Conservation (phyloP, 768 basidiomycete species). For the Leccinum sublutescens region DNA sequence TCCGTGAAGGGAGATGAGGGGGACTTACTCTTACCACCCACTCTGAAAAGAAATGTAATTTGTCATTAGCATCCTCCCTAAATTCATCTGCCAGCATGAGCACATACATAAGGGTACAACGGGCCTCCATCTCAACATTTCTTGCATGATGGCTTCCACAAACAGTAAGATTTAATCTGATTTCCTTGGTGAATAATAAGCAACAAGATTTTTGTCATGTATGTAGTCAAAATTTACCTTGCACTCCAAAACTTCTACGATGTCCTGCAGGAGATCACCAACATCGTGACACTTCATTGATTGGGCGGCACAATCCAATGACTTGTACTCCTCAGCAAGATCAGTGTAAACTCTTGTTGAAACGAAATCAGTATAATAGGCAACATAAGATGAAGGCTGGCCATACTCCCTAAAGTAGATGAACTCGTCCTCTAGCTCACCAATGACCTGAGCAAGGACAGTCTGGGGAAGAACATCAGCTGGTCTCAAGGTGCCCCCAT, state of each 20-base stretch:
- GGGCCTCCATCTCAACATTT: not conserved
- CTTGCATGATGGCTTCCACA: not conserved
- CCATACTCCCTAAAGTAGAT: conserved; percentile 89
- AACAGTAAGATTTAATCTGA: conserved; percentile 54
- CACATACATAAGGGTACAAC: not conserved
- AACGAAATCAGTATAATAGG: conserved; percentile 7
- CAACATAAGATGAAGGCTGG: not conserved
- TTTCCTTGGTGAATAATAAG: conserved; percentile 59
- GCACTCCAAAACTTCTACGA: conserved; percentile 87
- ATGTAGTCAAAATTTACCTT: conserved; percentile 55
- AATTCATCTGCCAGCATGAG: not conserved
- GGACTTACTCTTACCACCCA: too few relatives aligned
- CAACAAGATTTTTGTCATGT: not conserved
- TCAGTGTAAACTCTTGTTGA: conserved; percentile 80
- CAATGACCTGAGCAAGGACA: conserved; percentile 73
- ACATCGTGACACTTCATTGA: conserved; percentile 78
- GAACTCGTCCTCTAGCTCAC: conserved; percentile 94
- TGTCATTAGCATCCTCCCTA: too few relatives aligned
- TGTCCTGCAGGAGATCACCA: conserved; percentile 84
- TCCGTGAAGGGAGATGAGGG: too few relatives aligned
- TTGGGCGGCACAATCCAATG: conserved; percentile 82
- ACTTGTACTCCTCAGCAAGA: conserved; percentile 89
- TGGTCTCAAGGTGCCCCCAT: conserved; percentile 21
- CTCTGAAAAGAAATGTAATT: too few relatives aligned
- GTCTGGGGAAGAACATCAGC: conserved; percentile 78